Base-by-base conservation (phyloP, 148 eudicot genomes). In the Diospyros lotus region DNA sequence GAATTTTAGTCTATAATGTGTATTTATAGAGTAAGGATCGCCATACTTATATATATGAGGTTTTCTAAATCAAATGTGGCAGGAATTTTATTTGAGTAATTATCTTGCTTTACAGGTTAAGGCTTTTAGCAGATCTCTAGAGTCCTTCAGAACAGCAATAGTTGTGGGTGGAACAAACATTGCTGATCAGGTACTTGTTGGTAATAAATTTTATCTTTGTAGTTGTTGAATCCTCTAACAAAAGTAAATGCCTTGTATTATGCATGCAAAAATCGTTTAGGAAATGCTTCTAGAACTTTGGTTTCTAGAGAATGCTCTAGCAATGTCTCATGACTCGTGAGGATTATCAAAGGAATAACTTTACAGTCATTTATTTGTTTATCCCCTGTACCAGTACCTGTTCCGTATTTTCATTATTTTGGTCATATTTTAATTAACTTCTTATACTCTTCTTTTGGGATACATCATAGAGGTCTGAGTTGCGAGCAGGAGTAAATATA, bases 151-250 rank as follows among this genome's bases (percentile, higher is more conserved):
- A 79, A 83, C 89, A 41, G 89, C 86, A 61, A 86, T 86, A 58
- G 83, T 86, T 68, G 89, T 86, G 58, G 89, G 89, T 79, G 89
- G 89, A 58, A 86, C 89, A 38, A 86, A 86, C 74, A 86, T 86
- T 71, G 72, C 86, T 71, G 89, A 86, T 74, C 89, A 86, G 89
- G 89, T 86, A 77, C 56, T 45, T 50, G 14, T 46, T 61, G 62
- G 64, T 10, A 28, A 61, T 46, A 61, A 11, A 43, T 69, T 56
- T 5, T 14, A 50, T n/a, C 28, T 73, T 18, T n/a, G 14, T 64
- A 2, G 62, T 60, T 68, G 45, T 66, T 73, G 52, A 38, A 61
- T 60, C 51, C 58, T 51, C 11, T 51, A 5, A 42, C 28, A 59
- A 43, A 55, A 69, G 48, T 18, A 58, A 28, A 58, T 64, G 65